Base-by-base conservation (phyloP, 2,329 filamentous ascomycete species). In the Polytolypa hystricis region DNA sequence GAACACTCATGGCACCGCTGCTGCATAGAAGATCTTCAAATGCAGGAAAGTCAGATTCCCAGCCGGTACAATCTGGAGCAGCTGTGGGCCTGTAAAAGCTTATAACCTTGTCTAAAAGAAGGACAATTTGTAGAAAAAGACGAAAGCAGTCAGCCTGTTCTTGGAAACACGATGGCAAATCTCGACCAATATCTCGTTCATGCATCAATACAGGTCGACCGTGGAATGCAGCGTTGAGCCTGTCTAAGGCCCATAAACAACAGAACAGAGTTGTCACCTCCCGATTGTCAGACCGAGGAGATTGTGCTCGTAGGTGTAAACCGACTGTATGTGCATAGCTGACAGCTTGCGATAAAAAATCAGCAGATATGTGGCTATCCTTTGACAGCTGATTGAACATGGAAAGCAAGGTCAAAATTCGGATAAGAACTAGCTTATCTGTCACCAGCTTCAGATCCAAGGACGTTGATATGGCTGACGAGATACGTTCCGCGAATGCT, bases 121-220 rank as follows among this genome's bases (percentile, higher is more conserved):
- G 57, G 3, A 74, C 59, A 5, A 79, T 62, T 2, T 61, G 62
- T 4, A 80, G 53, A 15, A 79, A 67, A 0, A 79, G 56, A 3
- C 70, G 67, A 39, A 80, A 80, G 18, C 64, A 66, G 0, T 72
- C 69, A 3, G 64, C 57, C 30, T 74, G 70, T 30, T 61, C 61
- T 15, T 59, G 56, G 32, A 76, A 68, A 35, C 68, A 70, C 1
- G 62, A 60, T 0, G 71, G 65, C 0, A 76, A 42, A 39, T 72
- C 64, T 35, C 67, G 68, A 5, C 72, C 70, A 18, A 76, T 64
- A 43, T 80, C 76, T 33, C 71, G 58, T 44, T 77, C 73, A 43
- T 79, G 74, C 39, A 80, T 69, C 16, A 77, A 51, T 30, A 71
- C 68, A 0, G 76, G 71, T 1, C 75, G 62, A 4, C 74, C 75